Percentiles rank a stretch among this genome's conserved stretches.
phyloP scores from a whole-genome alignment of 306 rosid genomes.

The Acacia melanoxylon region DNA sequence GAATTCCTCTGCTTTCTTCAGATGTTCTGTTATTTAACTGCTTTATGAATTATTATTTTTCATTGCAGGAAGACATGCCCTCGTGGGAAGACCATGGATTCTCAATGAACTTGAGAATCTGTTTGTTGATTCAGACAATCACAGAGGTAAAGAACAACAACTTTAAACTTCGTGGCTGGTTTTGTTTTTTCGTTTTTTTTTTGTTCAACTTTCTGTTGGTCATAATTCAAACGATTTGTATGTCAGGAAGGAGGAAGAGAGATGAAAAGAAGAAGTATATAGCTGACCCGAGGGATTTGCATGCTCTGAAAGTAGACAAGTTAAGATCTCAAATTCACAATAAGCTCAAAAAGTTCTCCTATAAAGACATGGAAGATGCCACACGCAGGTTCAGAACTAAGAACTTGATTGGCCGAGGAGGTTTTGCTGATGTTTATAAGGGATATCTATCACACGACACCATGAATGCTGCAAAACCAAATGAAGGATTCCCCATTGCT shows the following conservation, averaged over 20 bases:
- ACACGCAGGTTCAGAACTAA: constrained; percentile 39
- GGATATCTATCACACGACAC: constrained; percentile 35
- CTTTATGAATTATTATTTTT: not conserved
- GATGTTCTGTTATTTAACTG: not conserved
- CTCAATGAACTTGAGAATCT: constrained; percentile 6
- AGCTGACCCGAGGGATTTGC: not conserved
- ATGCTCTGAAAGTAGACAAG: not conserved
- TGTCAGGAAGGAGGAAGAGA: constrained; percentile 11
- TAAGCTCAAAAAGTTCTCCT: constrained; percentile 31
- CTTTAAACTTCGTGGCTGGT: not conserved
- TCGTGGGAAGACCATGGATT: not conserved
- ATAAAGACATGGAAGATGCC: constrained; percentile 33
- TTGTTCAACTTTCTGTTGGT: not conserved
- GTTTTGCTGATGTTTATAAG: constrained; percentile 49
- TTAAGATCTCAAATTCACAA: constrained; percentile 6
- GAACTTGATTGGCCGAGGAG: constrained; percentile 48
- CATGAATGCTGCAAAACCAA: constrained; percentile 34
- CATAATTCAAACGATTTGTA: not conserved
- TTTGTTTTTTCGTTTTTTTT: no score
- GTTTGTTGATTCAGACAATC: constrained; percentile 12
- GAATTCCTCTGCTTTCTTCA: not conserved
- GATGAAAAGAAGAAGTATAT: not conserved
- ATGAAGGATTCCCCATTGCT: constrained; percentile 37
- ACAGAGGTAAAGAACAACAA: constrained; percentile 13
- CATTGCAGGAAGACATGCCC: constrained; percentile 9